A percentile compares a stretch with the other conserved stretches of the same genome.
Evolutionary conservation across 148 eudicot species (phyloP).

Genomic region (Fagopyrum esculentum): DNA sequence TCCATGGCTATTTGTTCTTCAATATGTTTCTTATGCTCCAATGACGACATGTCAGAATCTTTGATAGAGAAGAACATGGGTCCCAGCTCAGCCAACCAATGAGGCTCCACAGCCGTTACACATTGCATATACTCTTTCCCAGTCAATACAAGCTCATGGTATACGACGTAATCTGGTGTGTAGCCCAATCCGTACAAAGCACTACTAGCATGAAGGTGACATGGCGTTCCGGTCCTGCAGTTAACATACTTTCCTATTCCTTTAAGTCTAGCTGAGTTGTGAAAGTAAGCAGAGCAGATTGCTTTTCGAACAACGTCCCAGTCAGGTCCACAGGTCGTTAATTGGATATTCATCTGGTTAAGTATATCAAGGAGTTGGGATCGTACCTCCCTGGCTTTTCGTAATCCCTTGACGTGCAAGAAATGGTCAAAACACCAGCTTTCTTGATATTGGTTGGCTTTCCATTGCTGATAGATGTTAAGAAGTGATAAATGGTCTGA

Average conservation of each 20-base stretch:
- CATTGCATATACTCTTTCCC: conserved; percentile 97
- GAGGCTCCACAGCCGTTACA: conserved; percentile 88
- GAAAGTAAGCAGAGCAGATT: conserved; percentile 88
- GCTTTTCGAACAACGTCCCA: conserved; percentile 94
- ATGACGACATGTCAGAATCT: conserved; percentile 76
- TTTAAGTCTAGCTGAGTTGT: conserved; percentile 78
- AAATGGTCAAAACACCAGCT: conserved; percentile 97
- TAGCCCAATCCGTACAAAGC: conserved; percentile 88
- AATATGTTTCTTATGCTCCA: conserved; percentile 88
- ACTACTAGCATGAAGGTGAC: conserved; percentile 88
- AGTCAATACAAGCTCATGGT: conserved; percentile 82
- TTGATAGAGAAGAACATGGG: conserved; percentile 96
- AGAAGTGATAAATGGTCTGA: conserved; percentile 88
- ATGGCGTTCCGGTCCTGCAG: conserved; percentile 79
- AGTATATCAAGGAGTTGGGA: conserved; percentile 86
- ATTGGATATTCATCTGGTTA: conserved; percentile 60
- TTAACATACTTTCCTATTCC: conserved; percentile 92
- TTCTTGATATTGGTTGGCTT: conserved; percentile 68
- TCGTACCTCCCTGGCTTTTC: conserved; percentile 85
- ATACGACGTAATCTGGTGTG: conserved; percentile 87
- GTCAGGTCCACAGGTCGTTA: conserved; percentile 63
- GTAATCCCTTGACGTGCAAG: conserved; percentile 80
- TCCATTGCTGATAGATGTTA: conserved; percentile 93
- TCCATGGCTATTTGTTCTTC: conserved; percentile 89
- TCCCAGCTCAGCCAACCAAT: conserved; percentile 90